Percentiles rank a stretch among this genome's conserved stretches.
These are phyloP conservation scores for Exophiala lecanii-corni DNA, from an alignment of 2,329 filamentous ascomycete genomes.

Conservation along the genomic window DNA sequence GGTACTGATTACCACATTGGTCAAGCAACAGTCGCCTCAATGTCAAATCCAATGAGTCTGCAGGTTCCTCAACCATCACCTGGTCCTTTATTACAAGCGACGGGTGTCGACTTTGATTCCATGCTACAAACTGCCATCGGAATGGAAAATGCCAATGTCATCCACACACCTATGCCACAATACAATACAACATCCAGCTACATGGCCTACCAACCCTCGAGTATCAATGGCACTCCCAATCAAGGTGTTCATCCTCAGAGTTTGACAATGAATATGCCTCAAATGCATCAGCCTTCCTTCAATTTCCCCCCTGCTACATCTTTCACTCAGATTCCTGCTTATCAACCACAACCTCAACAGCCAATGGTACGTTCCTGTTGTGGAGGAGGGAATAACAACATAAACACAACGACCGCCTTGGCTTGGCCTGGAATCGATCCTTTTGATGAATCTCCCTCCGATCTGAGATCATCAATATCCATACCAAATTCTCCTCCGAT, in stretches of 20 bases:
- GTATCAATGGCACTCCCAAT: not conserved
- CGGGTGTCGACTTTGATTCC: not conserved
- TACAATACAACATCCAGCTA: not conserved
- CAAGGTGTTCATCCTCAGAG: not conserved
- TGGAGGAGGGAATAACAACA: not conserved
- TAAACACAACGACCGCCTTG: not conserved
- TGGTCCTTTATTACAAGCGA: slow-evolving; percentile 1
- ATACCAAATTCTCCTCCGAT: slow-evolving; percentile 3
- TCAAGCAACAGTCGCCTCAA: slow-evolving; percentile 19
- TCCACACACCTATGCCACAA: not conserved
- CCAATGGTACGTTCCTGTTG: not conserved
- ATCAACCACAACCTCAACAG: not conserved
- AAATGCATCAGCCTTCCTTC: not conserved
- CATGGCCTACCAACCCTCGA: not conserved
- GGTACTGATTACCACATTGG: slow-evolving; percentile 21
- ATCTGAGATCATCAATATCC: not conserved
- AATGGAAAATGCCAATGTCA: not conserved
- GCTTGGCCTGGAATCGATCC: not conserved
- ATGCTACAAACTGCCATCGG: not conserved
- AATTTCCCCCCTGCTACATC: not conserved
- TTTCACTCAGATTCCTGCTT: not conserved
- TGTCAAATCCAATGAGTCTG: slow-evolving; percentile 2
- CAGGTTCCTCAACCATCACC: slow-evolving; percentile 1
- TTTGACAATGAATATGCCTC: not conserved
- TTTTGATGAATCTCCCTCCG: not conserved